Evolutionary conservation across 129 eudicot species (phyloP).

Genomic region (Saposhnikovia divaricata): DNA sequence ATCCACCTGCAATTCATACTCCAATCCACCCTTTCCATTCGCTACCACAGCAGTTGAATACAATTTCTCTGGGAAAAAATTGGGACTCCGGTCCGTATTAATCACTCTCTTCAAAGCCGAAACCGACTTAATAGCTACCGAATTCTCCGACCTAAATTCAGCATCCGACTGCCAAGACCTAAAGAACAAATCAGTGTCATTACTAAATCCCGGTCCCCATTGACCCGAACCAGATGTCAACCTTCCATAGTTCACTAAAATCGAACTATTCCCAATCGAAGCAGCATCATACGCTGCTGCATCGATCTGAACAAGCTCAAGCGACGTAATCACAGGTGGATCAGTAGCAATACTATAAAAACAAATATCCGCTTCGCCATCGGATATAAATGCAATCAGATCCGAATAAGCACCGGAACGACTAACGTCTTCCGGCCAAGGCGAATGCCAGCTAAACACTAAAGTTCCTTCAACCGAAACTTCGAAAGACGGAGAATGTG

Average conservation of each 20-base stretch:
- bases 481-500: conserved; percentile 74
- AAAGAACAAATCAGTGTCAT: conserved; percentile 66
- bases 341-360: conserved; percentile 94
- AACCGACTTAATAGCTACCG: conserved; percentile 27
- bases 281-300: conserved; percentile 48
- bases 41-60: conserved; percentile 54
- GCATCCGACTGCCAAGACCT: conserved; percentile 80
- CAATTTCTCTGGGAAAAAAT: conserved; percentile 70
- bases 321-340: conserved; percentile 71
- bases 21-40: conserved; percentile 38
- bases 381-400: conserved; percentile 45
- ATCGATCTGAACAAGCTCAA: conserved; percentile 58
- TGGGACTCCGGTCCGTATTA: conserved; percentile 40
- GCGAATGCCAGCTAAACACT: conserved; percentile 78
- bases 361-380: conserved; percentile 58
- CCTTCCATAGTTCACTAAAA: conserved; percentile 79
- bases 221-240: conserved; percentile 62
- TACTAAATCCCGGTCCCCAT: conserved; percentile 96
- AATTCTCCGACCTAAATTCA: conserved; percentile 28
- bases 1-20: conserved; percentile 74
- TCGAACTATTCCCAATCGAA: conserved; percentile 28
- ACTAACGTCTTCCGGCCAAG: conserved; percentile 61
- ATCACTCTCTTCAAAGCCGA: conserved; percentile 39
- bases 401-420: conserved; percentile 76
- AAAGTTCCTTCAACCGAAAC: conserved; percentile 66